Evolutionary conservation across 208 protist species (phyloP).

Genomic region (Acanthamoeba castellanii): DNA sequence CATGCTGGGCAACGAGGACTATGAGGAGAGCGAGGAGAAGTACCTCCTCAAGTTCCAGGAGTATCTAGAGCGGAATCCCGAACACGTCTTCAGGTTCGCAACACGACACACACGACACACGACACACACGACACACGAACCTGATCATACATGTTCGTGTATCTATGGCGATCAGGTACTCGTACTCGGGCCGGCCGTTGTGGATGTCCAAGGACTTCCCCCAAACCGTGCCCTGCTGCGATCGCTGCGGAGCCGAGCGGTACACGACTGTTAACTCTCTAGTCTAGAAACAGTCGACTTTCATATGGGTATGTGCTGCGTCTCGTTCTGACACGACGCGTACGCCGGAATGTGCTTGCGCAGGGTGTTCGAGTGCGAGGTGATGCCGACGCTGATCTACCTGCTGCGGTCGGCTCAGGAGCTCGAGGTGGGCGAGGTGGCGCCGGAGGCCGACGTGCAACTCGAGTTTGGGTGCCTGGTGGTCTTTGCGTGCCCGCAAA

Average conservation of each 20-base stretch:
- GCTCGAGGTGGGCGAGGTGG: neutral
- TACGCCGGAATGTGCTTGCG: too few relatives aligned
- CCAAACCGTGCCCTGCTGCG: neutral
- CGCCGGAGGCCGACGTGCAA: neutral
- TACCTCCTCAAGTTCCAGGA: slow-evolving; percentile 40
- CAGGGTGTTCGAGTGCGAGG: slow-evolving; percentile 44
- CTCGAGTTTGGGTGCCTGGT: neutral
- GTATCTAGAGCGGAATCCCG: neutral
- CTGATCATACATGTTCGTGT: neutral
- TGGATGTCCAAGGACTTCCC: slow-evolving; percentile 36
- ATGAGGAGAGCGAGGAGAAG: slow-evolving; percentile 22
- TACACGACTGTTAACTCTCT: neutral
- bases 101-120: too few relatives aligned
- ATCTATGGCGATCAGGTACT: neutral
- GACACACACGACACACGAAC: too few relatives aligned
- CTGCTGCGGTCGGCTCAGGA: neutral
- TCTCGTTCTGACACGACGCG: neutral
- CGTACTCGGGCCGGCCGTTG: neutral
- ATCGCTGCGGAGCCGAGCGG: slow-evolving; percentile 7
- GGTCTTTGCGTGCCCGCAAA: neutral
- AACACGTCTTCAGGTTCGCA: slow-evolving; percentile 12
- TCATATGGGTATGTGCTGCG: too few relatives aligned
- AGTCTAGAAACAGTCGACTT: neutral
- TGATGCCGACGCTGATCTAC: slow-evolving; percentile 44
- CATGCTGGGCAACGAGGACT: neutral